Conservation (phyloP, 768 basidiomycete species). For the Mycena amicta region DNA sequence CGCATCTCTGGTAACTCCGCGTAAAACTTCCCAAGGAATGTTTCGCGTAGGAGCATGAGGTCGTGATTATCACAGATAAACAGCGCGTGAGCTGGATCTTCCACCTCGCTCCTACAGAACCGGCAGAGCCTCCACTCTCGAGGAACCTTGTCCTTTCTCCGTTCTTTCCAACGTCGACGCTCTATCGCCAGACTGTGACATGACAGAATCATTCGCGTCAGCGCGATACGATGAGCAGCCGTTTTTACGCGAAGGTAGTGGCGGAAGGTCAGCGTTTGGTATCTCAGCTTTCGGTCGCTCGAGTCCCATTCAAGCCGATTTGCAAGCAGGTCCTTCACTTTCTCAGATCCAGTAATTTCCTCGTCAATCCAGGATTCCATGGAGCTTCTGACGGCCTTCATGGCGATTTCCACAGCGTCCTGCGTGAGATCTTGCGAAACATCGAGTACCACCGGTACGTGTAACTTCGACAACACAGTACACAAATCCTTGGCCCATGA, state of each 20-base stretch:
- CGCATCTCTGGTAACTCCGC: background rate
- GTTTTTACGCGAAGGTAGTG: conserved; percentile 5
- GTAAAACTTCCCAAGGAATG: background rate
- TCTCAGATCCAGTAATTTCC: background rate
- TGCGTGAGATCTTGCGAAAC: background rate
- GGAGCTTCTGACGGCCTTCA: background rate
- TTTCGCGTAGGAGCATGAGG: background rate
- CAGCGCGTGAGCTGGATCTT: background rate
- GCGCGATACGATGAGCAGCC: conserved; percentile 1
- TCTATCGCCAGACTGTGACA: conserved; percentile 6
- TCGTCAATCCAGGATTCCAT: conserved; percentile 7
- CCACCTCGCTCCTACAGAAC: background rate
- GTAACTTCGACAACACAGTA: background rate
- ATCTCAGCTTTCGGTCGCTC: background rate
- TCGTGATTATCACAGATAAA: background rate
- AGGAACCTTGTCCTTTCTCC: conserved; percentile 3
- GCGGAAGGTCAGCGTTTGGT: conserved; percentile 1
- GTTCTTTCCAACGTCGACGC: conserved; percentile 10
- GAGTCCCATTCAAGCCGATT: background rate
- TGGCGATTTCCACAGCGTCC: background rate
- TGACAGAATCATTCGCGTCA: background rate
- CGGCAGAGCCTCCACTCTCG: background rate
- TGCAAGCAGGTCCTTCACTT: background rate
- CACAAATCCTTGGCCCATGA: conserved; percentile 1
- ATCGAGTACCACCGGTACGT: background rate